Evolutionary conservation across 768 basidiomycete species (phyloP).

Genomic region (Suillus bovinus): DNA sequence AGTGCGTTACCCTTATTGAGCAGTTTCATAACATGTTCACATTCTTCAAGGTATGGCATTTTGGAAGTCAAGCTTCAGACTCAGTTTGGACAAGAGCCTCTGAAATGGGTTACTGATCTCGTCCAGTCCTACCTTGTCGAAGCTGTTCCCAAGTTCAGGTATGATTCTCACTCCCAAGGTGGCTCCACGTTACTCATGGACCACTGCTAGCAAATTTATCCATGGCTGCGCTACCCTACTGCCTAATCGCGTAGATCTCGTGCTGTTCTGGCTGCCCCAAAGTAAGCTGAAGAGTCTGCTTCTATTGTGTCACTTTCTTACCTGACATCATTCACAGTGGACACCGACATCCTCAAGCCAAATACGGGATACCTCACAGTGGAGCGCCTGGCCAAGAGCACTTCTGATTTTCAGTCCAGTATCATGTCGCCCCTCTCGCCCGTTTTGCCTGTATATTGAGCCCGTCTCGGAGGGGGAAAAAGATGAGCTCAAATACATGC

Average conservation of each 20-base stretch:
- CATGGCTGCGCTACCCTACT: constrained; percentile 94
- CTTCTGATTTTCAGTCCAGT: constrained; percentile 43
- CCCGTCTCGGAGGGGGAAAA: constrained; percentile 96
- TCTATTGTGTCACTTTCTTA: neutral
- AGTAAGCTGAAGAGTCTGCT: constrained; percentile 47
- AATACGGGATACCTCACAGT: constrained; percentile 77
- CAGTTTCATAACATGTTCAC: constrained; percentile 2
- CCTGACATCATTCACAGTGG: constrained; percentile 55
- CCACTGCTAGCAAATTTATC: constrained; percentile 75
- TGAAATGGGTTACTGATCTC: constrained; percentile 95
- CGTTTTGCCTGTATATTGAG: constrained; percentile 56
- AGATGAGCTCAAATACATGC: constrained; percentile 81
- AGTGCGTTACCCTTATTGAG: constrained; percentile 42
- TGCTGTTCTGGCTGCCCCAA: constrained; percentile 98
- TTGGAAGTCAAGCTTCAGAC: constrained; percentile 98
- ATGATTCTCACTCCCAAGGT: constrained; percentile 22
- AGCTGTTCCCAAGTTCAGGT: constrained; percentile 95
- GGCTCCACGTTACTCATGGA: constrained; percentile 7
- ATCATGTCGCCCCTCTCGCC: constrained; percentile 30
- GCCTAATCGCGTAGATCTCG: constrained; percentile 90
- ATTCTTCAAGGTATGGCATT: constrained; percentile 72
- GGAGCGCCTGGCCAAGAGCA: constrained; percentile 70
- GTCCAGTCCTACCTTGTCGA: constrained; percentile 95
- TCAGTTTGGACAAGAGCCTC: constrained; percentile 92
- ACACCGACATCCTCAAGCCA: constrained; percentile 92